Evolutionary conservation across 345 rosid species (phyloP).

Genomic region (Syzygium oleosum): DNA sequence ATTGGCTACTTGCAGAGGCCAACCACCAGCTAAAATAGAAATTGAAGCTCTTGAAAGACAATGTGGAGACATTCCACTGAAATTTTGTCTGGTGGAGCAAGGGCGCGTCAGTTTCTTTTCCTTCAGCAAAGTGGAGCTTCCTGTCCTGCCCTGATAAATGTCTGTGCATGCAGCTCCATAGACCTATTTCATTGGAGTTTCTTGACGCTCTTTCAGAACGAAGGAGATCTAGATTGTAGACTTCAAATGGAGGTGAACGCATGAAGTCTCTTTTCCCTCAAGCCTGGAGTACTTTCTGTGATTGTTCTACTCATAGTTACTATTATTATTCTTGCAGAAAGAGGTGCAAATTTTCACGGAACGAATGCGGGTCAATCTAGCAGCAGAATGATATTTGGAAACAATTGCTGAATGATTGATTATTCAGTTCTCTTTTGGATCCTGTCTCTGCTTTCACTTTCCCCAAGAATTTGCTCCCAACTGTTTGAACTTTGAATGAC

Average conservation of each 20-base stretch:
- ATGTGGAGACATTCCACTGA: constrained; percentile 33
- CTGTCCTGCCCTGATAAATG: constrained; percentile 21
- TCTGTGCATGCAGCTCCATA: not conserved
- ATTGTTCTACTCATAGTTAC: not conserved
- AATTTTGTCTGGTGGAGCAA: constrained; percentile 50
- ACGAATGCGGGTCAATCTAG: not conserved
- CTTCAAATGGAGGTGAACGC: not conserved
- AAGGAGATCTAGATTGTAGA: not conserved
- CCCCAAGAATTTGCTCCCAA: not conserved
- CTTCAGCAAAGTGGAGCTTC: constrained; percentile 16
- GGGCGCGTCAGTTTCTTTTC: constrained; percentile 69
- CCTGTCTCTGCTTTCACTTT: not conserved
- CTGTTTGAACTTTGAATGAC: not conserved
- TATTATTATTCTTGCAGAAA: not conserved
- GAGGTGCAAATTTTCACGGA: not conserved
- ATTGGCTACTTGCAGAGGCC: constrained; percentile 27
- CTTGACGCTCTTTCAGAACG: not conserved
- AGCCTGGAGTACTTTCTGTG: not conserved
- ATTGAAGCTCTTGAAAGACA: constrained; percentile 42
- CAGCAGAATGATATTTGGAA: not conserved
- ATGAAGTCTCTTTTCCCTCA: not conserved
- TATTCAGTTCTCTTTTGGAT: not conserved
- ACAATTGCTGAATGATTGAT: not conserved
- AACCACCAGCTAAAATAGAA: constrained; percentile 47
- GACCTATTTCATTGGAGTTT: not conserved